phyloP scores from a whole-genome alignment of 441 rosid genomes.

The Metrosideros polymorpha region DNA sequence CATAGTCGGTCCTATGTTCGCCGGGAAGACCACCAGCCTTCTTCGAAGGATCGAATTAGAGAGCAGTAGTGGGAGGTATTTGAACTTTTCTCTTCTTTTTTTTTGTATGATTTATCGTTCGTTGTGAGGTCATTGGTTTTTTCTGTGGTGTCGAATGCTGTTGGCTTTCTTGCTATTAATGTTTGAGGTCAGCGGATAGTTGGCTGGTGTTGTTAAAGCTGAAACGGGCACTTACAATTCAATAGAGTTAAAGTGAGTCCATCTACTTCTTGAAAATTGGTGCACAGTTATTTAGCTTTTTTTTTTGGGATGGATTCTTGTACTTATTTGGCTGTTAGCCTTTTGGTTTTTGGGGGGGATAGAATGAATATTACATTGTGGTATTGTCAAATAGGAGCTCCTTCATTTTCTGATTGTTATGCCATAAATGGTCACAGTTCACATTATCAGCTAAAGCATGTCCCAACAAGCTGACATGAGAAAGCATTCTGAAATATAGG shows the following conservation, averaged over 20 bases:
- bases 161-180: not conserved
- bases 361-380: not conserved
- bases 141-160: not conserved
- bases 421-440: not conserved
- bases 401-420: not conserved
- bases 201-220: not conserved
- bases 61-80: constrained; percentile 47
- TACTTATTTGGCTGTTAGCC: not conserved
- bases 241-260: not conserved
- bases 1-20: constrained; percentile 65
- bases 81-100: not conserved
- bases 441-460: not conserved
- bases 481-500: not conserved
- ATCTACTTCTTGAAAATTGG: not conserved
- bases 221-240: not conserved
- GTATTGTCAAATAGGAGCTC: not conserved
- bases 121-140: not conserved
- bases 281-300: not conserved
- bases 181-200: not conserved
- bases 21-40: constrained; percentile 65
- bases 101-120: not conserved
- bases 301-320: not conserved
- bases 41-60: constrained; percentile 58
- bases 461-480: not conserved
- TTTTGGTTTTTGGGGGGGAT: not conserved